Evolutionary conservation across 78 protist species (phyloP).

Genomic region (Anaeramoeba ignava): DNA sequence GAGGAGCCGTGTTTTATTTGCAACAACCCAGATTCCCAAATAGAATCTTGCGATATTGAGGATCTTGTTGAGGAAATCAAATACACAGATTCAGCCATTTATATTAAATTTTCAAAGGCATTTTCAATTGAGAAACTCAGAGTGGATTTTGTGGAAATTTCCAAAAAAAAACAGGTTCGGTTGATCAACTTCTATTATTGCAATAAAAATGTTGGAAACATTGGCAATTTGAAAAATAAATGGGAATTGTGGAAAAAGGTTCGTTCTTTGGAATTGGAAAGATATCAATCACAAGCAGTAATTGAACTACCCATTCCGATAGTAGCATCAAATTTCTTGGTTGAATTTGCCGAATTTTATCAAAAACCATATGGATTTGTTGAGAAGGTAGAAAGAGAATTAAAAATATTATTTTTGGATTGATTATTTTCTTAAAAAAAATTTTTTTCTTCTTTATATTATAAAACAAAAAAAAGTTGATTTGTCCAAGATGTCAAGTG

Average conservation of each 20-base stretch:
- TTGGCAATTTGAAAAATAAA: conserved; percentile 41
- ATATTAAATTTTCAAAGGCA: too few relatives aligned
- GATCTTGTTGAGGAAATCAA: conserved; percentile 41
- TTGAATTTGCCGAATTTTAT: conserved; percentile 64
- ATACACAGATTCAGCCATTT: too few relatives aligned
- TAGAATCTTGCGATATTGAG: conserved; percentile 21
- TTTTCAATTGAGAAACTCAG: too few relatives aligned
- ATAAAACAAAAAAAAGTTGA: too few relatives aligned
- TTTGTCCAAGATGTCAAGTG: background rate
- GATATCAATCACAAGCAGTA: conserved; percentile 34
- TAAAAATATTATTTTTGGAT: too few relatives aligned
- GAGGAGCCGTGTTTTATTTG: conserved; percentile 46
- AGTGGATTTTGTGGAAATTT: too few relatives aligned
- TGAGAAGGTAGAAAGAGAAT: conserved; percentile 23
- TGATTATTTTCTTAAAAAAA: too few relatives aligned
- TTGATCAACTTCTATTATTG: conserved; percentile 40
- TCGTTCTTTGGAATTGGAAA: conserved; percentile 17
- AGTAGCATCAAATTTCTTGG: conserved; percentile 44
- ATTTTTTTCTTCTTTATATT: too few relatives aligned
- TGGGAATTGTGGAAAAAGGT: conserved; percentile 43
- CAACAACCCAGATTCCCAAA: conserved; percentile 38
- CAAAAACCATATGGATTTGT: conserved; percentile 21
- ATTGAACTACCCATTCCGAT: conserved; percentile 41
- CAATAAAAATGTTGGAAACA: conserved; percentile 34
- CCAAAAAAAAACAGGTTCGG: conserved; percentile 41